A percentile compares a stretch with the other conserved stretches of the same genome.
phyloP scores from a whole-genome alignment of 345 rosid species.

The Pugionium cornutum region DNA sequence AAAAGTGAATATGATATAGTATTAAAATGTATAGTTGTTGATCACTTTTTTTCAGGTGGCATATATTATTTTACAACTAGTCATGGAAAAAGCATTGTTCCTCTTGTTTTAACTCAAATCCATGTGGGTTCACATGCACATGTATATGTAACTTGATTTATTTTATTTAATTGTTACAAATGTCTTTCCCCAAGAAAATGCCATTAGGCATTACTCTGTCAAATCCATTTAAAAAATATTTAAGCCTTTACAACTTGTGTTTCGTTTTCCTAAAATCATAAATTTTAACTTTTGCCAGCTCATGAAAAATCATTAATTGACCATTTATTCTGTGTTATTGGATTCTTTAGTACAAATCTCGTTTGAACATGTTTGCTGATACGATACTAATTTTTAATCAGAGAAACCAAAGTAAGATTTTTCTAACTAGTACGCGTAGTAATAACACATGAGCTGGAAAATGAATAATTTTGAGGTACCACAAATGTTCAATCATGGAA shows the following conservation, averaged over 20 bases:
- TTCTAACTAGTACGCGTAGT: neutral
- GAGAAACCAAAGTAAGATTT: neutral
- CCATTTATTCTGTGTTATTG: neutral
- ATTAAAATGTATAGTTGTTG: neutral
- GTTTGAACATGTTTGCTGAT: conserved; percentile 33
- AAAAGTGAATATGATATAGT: neutral
- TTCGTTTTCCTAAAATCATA: conserved; percentile 19
- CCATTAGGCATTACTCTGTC: conserved; percentile 33
- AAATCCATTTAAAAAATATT: conserved; percentile 14
- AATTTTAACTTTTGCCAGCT: conserved; percentile 31
- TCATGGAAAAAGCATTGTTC: conserved; percentile 24
- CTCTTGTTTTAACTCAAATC: conserved; percentile 23
- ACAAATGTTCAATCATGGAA: conserved; percentile 5
- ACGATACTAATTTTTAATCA: neutral
- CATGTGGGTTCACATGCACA: conserved; percentile 42
- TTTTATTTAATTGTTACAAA: conserved; percentile 23
- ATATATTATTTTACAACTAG: conserved; percentile 26
- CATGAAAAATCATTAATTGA: conserved; percentile 5
- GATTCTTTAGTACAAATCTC: conserved; percentile 19
- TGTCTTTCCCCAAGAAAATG: conserved; percentile 29
- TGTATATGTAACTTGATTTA: conserved; percentile 5
- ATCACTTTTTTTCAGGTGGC: conserved; percentile 28
- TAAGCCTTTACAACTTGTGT: conserved; percentile 33
- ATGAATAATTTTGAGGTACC: conserved; percentile 7
- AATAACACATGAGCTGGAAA: conserved; percentile 24